Conservation (phyloP, 2,329 filamentous ascomycete genomes). For the Fusarium sororula region DNA sequence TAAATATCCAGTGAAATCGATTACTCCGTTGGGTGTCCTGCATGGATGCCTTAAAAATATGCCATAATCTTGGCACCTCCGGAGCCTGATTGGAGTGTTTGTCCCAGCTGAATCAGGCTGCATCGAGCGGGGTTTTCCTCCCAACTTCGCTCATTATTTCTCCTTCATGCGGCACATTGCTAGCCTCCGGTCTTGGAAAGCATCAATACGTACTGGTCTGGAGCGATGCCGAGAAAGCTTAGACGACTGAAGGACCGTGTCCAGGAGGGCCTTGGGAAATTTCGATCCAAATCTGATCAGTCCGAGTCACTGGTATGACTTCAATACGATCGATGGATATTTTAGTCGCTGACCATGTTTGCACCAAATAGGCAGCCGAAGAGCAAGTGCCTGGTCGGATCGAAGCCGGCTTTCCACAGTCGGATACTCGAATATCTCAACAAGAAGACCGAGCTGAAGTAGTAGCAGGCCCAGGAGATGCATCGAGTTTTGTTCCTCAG, state of each 20-base stretch:
- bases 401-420: not conserved
- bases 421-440: too few species aligned
- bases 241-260: too few species aligned
- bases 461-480: rapidly evolving
- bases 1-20: too few species aligned
- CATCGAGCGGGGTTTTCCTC: not conserved
- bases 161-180: too few species aligned
- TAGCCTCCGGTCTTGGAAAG: too few species aligned
- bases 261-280: too few species aligned
- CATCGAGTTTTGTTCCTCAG: rapidly evolving
- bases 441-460: too few species aligned
- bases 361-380: rapidly evolving
- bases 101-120: not conserved
- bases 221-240: too few species aligned
- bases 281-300: too few species aligned
- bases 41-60: not conserved
- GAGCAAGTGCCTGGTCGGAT: not conserved
- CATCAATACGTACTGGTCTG: too few species aligned
- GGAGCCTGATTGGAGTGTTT: not conserved
- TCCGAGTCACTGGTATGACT: too few species aligned
- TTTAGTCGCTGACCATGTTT: too few species aligned
- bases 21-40: not conserved
- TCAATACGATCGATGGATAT: rapidly evolving
- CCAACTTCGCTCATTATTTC: rapidly evolving
- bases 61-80: not conserved